Evolutionary conservation across 106 monocot genomes (phyloP), one percentile per base, ranked within the genome.

Genomic region (Allium cepa): DNA sequence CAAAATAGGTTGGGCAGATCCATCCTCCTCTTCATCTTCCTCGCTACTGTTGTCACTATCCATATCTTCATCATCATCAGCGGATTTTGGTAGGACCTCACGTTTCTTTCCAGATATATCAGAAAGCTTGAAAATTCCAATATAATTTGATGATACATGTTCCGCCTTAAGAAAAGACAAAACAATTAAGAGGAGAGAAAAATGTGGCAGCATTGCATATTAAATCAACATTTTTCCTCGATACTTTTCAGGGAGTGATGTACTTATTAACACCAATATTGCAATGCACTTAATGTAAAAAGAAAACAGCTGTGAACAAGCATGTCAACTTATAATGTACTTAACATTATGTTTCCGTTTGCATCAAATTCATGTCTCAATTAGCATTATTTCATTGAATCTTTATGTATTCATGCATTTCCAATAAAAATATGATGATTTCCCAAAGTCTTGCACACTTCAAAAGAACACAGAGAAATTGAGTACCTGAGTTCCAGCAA

Each of bases 401-500:
- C 36, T 36, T 5, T 36, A 36, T 36, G 36, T 5, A 36, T 36
- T 36, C 36, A 36, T 5, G 36, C 36, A 36, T 36, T 36, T 36
- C 36, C 36, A 36, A 36, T 36, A 36, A 36, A 36, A 36, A 36
- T 36, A 36, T 36, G 36, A 36, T 36, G 36, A 36, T 36, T 36
- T 36, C 3, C 5, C 4, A 36, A 36, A 36, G 1, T 4, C 36
- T 36, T 36, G 36, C 36, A 36, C 36, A 36, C 36, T 5, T 36
- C 36, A 36, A 36, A 3, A 36, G 36, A 36, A 36, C 36, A 64
- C 28, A 15, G 12, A 11, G 52, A 50, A 73, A 47, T 50, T 52
- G 70, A 28, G 3, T 53, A 97, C 97, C 92, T 99, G 99, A 66
- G 99, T 99, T 18, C 99, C 99, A 3, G 92, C 90, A 26, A 99